A percentile compares a stretch with the other conserved stretches of the same genome.
Conservation (phyloP, 257 asterid genomes). For the Primulina eburnea region DNA sequence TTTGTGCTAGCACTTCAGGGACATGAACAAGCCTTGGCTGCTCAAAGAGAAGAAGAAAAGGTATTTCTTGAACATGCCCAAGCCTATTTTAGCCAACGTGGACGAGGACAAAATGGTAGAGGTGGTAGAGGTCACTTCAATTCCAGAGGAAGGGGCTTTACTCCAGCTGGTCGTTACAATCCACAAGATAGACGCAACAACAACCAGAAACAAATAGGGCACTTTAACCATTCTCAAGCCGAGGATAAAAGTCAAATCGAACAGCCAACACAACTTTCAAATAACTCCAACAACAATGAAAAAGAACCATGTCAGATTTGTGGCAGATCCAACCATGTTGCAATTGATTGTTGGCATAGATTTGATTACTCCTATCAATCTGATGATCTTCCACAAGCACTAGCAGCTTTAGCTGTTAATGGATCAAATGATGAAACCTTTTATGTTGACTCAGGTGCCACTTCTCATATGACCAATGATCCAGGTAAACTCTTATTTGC, state of each 20-base stretch:
- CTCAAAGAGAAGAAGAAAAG: not conserved
- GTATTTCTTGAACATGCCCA: not conserved
- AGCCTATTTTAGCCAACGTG: not conserved
- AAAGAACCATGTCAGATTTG: not conserved
- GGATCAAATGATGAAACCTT: too few relatives aligned
- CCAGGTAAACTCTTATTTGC: too few relatives aligned
- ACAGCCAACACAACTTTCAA: not conserved
- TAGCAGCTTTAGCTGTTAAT: too few relatives aligned
- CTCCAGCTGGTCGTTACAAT: not conserved
- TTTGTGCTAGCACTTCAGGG: slow-evolving; percentile 5
- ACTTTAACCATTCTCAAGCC: not conserved
- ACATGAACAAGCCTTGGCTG: not conserved
- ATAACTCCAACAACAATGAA: not conserved
- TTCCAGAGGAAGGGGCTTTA: not conserved
- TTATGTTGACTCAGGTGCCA: too few relatives aligned
- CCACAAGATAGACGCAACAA: not conserved
- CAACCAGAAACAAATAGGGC: not conserved
- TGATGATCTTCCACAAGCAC: too few relatives aligned
- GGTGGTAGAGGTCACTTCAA: not conserved
- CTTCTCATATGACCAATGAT: too few relatives aligned
- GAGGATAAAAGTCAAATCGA: not conserved
- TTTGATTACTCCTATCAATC: too few relatives aligned
- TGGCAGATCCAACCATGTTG: too few relatives aligned
- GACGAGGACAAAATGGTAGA: not conserved
- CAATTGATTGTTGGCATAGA: too few relatives aligned